Evolutionary conservation across 768 basidiomycete genomes (phyloP).

Genomic region (Podaxis sp.): DNA sequence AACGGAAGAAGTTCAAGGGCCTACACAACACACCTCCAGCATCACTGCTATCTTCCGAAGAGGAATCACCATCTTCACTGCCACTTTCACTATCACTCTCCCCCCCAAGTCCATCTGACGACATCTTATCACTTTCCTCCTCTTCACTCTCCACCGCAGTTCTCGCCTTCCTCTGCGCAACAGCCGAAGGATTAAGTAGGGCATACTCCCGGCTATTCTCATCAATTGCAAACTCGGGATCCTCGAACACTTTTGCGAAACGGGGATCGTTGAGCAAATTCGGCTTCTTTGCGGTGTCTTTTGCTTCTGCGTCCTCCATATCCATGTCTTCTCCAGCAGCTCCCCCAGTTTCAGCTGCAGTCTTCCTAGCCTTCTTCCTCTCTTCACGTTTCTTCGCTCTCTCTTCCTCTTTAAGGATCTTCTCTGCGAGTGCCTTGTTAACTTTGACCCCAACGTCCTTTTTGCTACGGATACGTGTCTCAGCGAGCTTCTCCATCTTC

Average conservation of each 20-base stretch:
- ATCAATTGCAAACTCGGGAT: slow-evolving; percentile 91
- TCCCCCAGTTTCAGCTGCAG: slow-evolving; percentile 15
- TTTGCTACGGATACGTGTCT: slow-evolving; percentile 85
- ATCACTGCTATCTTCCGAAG: slow-evolving; percentile 48
- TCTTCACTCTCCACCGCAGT: slow-evolving; percentile 90
- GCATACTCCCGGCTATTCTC: slow-evolving; percentile 85
- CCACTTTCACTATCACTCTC: slow-evolving; percentile 41
- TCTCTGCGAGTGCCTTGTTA: slow-evolving; percentile 82
- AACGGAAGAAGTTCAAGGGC: slow-evolving; percentile 12
- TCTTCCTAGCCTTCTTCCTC: slow-evolving; percentile 47
- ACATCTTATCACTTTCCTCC: slow-evolving; percentile 76
- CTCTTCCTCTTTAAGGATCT: slow-evolving; percentile 68
- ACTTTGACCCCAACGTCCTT: slow-evolving; percentile 74
- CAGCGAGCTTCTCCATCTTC: slow-evolving; percentile 92
- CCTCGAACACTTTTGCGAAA: slow-evolving; percentile 87
- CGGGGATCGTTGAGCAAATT: slow-evolving; percentile 82
- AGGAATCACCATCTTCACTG: slow-evolving; percentile 25
- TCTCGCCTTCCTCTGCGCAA: slow-evolving; percentile 49
- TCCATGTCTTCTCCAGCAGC: slow-evolving; percentile 39
- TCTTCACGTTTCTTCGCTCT: slow-evolving; percentile 55
- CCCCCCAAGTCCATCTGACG: slow-evolving; percentile 54
- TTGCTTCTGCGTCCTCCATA: slow-evolving; percentile 31
- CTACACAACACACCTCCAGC: slow-evolving; percentile 46
- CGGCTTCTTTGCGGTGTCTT: slow-evolving; percentile 34
- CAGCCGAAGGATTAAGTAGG: slow-evolving; percentile 88